phyloP scores from a whole-genome alignment of 768 basidiomycete genomes.

The Grammothele lineata region DNA sequence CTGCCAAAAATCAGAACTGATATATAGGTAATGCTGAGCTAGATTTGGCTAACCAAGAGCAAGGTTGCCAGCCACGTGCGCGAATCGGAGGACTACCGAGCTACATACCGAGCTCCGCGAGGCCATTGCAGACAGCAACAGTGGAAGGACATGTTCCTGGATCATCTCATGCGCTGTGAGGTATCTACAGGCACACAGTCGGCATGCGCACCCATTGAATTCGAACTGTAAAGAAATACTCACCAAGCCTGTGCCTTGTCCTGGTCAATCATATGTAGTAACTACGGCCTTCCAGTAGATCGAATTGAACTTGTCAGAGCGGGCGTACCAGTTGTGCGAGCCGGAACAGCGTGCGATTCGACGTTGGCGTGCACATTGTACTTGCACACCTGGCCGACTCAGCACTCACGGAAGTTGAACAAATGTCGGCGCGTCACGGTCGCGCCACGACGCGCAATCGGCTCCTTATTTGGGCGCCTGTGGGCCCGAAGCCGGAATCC shows the following conservation, averaged over 20 bases:
- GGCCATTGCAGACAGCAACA: constrained; percentile 51
- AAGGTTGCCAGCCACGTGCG: constrained; percentile 36
- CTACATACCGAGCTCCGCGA: constrained; percentile 41
- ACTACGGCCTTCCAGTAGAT: constrained; percentile 56
- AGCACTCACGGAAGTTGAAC: no score
- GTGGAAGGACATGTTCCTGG: constrained; percentile 68
- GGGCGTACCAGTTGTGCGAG: constrained; percentile 67
- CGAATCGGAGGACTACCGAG: constrained; percentile 40
- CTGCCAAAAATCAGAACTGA: constrained; percentile 1
- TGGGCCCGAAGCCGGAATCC: no score
- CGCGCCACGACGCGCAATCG: no score
- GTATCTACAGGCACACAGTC: constrained; percentile 52
- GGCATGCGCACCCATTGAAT: no score
- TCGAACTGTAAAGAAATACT: constrained; percentile 11
- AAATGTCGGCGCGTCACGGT: no score
- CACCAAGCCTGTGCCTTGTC: constrained; percentile 56
- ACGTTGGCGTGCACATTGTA: constrained; percentile 81
- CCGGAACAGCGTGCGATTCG: constrained; percentile 78
- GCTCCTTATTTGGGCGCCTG: no score
- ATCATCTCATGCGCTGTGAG: constrained; percentile 58
- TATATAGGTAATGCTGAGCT: neutral
- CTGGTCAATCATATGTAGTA: constrained; percentile 49
- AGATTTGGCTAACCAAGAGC: constrained; percentile 34
- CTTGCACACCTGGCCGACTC: constrained; percentile 84
- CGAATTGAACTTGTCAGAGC: constrained; percentile 54